Percentiles rank a stretch among this genome's conserved stretches.
phyloP scores from a whole-genome alignment of 129 eudicot species.

The Helianthus tuberosus region DNA sequence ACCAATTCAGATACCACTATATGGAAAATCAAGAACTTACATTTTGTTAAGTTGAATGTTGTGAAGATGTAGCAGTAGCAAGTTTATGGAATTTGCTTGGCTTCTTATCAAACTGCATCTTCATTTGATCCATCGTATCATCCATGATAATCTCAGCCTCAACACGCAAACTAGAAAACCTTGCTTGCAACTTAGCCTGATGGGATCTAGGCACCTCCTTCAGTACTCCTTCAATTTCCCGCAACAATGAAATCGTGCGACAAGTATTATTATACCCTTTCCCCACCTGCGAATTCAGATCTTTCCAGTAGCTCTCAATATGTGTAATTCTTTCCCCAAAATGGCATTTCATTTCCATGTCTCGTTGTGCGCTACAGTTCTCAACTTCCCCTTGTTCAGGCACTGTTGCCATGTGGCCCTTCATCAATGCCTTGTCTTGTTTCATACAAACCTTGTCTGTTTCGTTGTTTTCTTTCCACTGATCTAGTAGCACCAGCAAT shows the following conservation, averaged over 20 bases:
- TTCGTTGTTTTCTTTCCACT: no score
- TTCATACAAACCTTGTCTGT: no score
- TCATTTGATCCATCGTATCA: neutral
- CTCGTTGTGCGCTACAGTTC: neutral
- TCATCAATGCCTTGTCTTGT: no score
- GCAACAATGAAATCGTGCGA: neutral
- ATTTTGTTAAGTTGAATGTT: neutral
- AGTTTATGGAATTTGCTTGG: neutral
- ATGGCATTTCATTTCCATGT: neutral
- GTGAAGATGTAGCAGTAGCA: constrained; percentile 2
- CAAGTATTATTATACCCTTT: neutral
- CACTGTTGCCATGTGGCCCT: neutral
- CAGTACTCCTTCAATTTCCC: neutral
- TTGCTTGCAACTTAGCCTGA: neutral
- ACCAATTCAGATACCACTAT: no score
- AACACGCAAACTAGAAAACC: neutral
- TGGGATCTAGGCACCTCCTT: neutral
- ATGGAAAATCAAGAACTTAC: no score
- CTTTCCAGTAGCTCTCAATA: constrained; percentile 1
- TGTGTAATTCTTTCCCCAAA: neutral
- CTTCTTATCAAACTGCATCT: neutral
- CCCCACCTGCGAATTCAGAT: neutral
- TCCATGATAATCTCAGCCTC: neutral
- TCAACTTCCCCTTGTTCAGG: neutral
- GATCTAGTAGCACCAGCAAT: no score